Conservation (phyloP, 768 basidiomycete species). For the Termitomyces bulborhizus region DNA sequence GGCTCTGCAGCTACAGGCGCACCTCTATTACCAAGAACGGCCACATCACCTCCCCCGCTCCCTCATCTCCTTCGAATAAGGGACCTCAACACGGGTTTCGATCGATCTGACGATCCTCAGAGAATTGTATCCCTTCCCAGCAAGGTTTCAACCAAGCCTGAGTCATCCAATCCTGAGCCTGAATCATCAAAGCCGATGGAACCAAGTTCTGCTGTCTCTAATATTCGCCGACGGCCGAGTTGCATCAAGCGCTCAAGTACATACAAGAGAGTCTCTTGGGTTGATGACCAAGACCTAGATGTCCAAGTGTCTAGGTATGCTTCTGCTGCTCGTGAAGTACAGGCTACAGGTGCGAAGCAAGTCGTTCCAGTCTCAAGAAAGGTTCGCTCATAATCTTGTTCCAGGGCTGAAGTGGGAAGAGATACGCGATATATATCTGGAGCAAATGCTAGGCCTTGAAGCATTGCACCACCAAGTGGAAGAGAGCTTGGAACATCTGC, state of each 20-base stretch:
- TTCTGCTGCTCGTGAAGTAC: conserved; percentile 31
- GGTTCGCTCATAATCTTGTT: conserved; percentile 1
- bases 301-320: conserved; percentile 47
- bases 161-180: neutral
- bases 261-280: conserved; percentile 70
- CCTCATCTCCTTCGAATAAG: conserved; percentile 31
- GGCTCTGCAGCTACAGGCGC: neutral
- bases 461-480: conserved; percentile 49
- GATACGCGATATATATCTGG: conserved; percentile 48
- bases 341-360: conserved; percentile 24
- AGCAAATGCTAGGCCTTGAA: conserved; percentile 57
- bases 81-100: conserved; percentile 14
- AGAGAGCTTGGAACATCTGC: conserved; percentile 35
- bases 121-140: conserved; percentile 9
- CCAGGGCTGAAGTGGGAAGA: conserved; percentile 57
- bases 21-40: conserved; percentile 6
- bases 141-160: neutral
- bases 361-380: neutral
- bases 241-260: conserved; percentile 56
- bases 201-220: conserved; percentile 5
- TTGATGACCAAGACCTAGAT: conserved; percentile 58
- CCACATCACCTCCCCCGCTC: conserved; percentile 34
- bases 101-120: conserved; percentile 17
- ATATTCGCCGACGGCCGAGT: conserved; percentile 46
- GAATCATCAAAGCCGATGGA: neutral